phyloP scores from a whole-genome alignment of 2,329 filamentous ascomycete species.

The Claviceps quebecensis region DNA sequence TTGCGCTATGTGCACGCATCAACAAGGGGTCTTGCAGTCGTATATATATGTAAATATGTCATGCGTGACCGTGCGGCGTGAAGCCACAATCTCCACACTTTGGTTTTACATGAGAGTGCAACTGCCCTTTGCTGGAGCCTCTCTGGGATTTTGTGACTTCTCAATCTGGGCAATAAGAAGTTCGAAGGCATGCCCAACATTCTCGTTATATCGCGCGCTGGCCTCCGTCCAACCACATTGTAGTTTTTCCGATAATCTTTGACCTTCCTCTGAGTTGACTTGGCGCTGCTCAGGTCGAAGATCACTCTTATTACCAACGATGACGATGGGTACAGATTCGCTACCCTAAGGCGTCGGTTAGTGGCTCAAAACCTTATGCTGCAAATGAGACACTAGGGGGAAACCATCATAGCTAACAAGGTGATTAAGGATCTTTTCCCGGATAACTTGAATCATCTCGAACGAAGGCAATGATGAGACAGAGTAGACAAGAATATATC shows the following conservation, averaged over 20 bases:
- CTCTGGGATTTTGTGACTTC: constrained; percentile 79
- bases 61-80: not conserved
- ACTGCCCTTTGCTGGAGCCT: constrained; percentile 67
- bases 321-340: constrained; percentile 81
- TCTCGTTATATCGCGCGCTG: constrained; percentile 85
- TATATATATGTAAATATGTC: not conserved
- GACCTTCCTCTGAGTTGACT: constrained; percentile 73
- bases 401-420: constrained; percentile 45
- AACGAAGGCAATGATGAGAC: constrained; percentile 87
- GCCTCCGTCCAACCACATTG: constrained; percentile 92
- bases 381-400: not conserved
- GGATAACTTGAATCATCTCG: constrained; percentile 92
- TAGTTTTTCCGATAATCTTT: constrained; percentile 71
- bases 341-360: constrained; percentile 47
- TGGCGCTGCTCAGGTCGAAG: constrained; percentile 85
- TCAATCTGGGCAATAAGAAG: constrained; percentile 90
- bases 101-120: constrained; percentile 64
- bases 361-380: not conserved
- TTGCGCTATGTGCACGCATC: not conserved
- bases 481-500: constrained; percentile 98
- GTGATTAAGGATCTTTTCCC: constrained; percentile 95
- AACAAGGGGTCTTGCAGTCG: not conserved
- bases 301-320: constrained; percentile 96
- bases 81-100: not conserved
- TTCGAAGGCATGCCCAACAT: constrained; percentile 86